Evolutionary conservation across 768 basidiomycete species (phyloP), one percentile per base, ranked within the genome.

Genomic region (Paxillus rubicundulus): DNA sequence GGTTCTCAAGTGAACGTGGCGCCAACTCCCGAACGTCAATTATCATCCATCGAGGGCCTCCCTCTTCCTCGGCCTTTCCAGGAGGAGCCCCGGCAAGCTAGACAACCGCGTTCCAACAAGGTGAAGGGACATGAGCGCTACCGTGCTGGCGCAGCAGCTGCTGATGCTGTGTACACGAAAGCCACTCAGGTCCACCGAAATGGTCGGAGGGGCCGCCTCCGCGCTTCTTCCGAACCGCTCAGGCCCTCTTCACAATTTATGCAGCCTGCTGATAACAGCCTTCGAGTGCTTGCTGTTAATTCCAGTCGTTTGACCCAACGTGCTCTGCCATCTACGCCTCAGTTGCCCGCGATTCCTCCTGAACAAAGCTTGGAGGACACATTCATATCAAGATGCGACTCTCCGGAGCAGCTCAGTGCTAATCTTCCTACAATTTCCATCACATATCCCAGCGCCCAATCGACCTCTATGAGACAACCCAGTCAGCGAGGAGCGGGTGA

Each of bases 381-480:
- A 27, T 53, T 61, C 13, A 50, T 44, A 32, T 52, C 60, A 0
- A 12, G 59, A 3, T 67, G 63, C n/a, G 65, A 67, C 13, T 65
- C 63, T 3, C 63, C 63, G 30, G 59, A 61, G 5, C 20, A 46
- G 55, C 54, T 65, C 13, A 27, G 38, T 21, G 14, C 36, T 21
- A 45, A 28, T 30, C 32, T 30, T 2, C 45, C 30, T 27, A 8
- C 20, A 33, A 16, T 20, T 16, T 14, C 3, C 33, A 18, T 24
- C 49, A 40, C 36, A 14, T 36, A 47, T 4, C 30, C 12, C 13
- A 32, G 28, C 17, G 27, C 16, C n/a, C 43, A 40, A 21, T 12
- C 4, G 21, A 28, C 39, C 4, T 14, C 28, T 8, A 4, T 3
- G n/a, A 21, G 14, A n/a, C 48, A 5, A 18, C 33, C 39, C 13